Evolutionary conservation across 805 yeast species (phyloP), one percentile per base, ranked within the genome.

Genomic region (Lipomyces mesembrius): DNA sequence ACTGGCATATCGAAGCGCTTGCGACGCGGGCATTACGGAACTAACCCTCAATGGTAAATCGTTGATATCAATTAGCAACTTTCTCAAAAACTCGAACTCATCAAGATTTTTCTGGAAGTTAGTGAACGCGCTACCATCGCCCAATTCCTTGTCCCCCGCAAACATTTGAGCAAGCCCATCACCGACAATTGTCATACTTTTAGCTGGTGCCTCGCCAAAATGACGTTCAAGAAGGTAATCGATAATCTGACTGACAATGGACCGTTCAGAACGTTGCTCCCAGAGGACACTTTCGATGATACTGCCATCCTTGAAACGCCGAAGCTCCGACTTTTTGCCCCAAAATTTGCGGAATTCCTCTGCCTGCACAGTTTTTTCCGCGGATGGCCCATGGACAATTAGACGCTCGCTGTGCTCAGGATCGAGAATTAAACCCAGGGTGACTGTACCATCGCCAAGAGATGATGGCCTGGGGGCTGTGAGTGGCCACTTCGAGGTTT

Each of bases 221-320:
- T 94, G 97, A 54, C 84, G 79, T 64, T 83, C 83, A 61, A 92
- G 79, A 14, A 87, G 81, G 73, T 86, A 90, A 68, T 85, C 83
- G 27, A 89, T 79, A 60, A 94, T 90, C 32, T 88, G 82, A 3
- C 86, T 77, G 14, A 88, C 86, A 5, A 92, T 83, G 25, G 84
- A 78, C 25, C 61, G 56, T 34, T 61, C 70, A 5, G 85, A 80
- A 3, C 84, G 79, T 4, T 81, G 78, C 1, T 78, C 74, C 98
- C 98, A 95, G 37, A 92, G 89, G 64, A 95, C 96, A 76, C 97
- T 90, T 78, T 95, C 96, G 69, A 87, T 88, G 67, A 95, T 92
- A 3, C 89, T 82, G 51, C 98, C 98, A 78, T 95, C 97, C 75
- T 91, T 92, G 80, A 94, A 95, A 76, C 95, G 86, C 81, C 99